Evolutionary conservation across 805 yeast genomes (phyloP), one percentile per base, ranked within the genome.

Genomic region (Kazachstania kunashirensis): DNA sequence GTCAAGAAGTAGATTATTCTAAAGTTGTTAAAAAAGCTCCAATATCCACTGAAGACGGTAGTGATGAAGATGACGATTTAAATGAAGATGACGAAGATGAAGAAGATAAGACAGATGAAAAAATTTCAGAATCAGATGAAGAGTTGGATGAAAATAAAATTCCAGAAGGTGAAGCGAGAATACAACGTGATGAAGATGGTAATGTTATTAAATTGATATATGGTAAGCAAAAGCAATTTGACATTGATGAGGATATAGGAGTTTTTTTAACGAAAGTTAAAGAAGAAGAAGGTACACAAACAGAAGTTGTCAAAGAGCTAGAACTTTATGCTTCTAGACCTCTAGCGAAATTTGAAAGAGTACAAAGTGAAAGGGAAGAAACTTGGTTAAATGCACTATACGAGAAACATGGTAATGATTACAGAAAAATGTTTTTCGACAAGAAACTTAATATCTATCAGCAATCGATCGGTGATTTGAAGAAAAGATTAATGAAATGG

Each of bases 401-500:
- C 41, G 74, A 73, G 15, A 85, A 84, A 56, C 77, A 92, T 53
- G 96, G 96, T 13, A 94, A 85, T 46, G 80, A 92, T 57, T 86
- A 77, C 55, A 79, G 71, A 32, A 83, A 78, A 49, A 92, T 92
- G 98, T 80, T 76, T 57, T 82, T 94, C 83, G 98, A 92, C 59
- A 74, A 73, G 61, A 82, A 82, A 58, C 67, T 88, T 44, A 89
- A 89, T 58, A 72, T 79, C 2, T 73, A 70, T 60, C 96, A 88
- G 63, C 85, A 83, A 57, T 71, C 83, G 43, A 78, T 77, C n/a
- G 94, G 94, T 19, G 94, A 85, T 50, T 63, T 89, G 48, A 79
- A 71, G 60, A 75, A 73, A 58, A 74, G 92, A 55, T 66, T 89
- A 31, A 52, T 46, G 15, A 79, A 75, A 57, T 84, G 94, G 89